Conservation (phyloP, 495 filamentous ascomycete genomes). For the Penicillium egyptiacum region DNA sequence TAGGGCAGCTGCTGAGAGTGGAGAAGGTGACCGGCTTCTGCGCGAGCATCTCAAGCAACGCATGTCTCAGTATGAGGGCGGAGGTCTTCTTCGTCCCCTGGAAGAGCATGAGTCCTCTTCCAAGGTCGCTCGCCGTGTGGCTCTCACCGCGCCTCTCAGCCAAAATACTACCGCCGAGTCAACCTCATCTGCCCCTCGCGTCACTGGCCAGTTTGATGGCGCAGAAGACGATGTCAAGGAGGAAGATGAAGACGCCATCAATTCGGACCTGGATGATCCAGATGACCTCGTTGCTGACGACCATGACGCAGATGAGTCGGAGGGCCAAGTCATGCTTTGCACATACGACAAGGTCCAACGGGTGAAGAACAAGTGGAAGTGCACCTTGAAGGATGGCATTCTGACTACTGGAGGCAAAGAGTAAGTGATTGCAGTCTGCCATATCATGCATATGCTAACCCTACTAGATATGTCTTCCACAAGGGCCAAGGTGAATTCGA, state of each 20-base stretch:
- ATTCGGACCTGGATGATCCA: conserved; percentile 95
- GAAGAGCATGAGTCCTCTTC: conserved; percentile 36
- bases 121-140: conserved; percentile 17
- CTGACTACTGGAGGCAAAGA: conserved; percentile 88
- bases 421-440: conserved; percentile 43
- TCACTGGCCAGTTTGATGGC: conserved; percentile 63
- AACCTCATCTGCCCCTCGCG: conserved; percentile 9
- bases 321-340: conserved; percentile 89
- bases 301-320: conserved; percentile 76
- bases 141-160: conserved; percentile 9
- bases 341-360: conserved; percentile 99
- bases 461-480: conserved; percentile 82
- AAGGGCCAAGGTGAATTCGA: conserved; percentile 97
- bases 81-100: conserved; percentile 75
- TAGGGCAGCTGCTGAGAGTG: conserved; percentile 58
- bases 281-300: conserved; percentile 79
- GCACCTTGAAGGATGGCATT: conserved; percentile 93
- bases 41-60: conserved; percentile 50
- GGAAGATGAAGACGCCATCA: conserved; percentile 93
- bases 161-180: background rate
- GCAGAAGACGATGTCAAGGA: conserved; percentile 57
- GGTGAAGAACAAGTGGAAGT: conserved; percentile 99
- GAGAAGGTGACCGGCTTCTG: conserved; percentile 52
- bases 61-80: conserved; percentile 70
- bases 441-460: conserved; percentile 8